Base-by-base conservation (phyloP, 129 eudicot species). In the Lactuca sativa region DNA sequence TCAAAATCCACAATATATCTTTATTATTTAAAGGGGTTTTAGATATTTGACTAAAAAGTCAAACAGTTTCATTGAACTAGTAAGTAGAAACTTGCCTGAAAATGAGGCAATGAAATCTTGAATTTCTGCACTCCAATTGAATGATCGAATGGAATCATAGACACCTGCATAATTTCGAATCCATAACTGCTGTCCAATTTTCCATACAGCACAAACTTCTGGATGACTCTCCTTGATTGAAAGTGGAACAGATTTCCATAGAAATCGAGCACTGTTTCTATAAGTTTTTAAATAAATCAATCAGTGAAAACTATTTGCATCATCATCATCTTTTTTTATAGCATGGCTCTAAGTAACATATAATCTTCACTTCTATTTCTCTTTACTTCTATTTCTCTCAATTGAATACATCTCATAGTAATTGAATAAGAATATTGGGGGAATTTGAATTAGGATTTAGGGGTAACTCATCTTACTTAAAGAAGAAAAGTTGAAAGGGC, bases 201-300 rank as follows among this genome's bases (percentile, higher is more conserved):
- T 87, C 99, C 99, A 93, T 32, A 74, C 85, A 1, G 93, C 90
- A 48, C 44, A 81, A 48, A 93, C 78, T 75, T 90, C 99, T 11
- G 97, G 93, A 62, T 70, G 82, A 62, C 73, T 83, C 74, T 86
- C 97, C 77, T 93, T 93, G 62, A 87, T 62, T 4, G 78, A 76
- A 4, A 36, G 36, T 1, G 97, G 92, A 30, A 87, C 72, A 49
- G 81, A 68, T 69, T 90, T 93, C 99, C 99, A 93, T 67, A 90
- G 71, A 83, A 86, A 93, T 78, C 99, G 84, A 52, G 95, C 97
- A 49, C 97, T 93, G 56, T 93, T 93, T 71, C 99, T 93, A 79
- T 75, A 75, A 66, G 17, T 16, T 52, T 57, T 7, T 64, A 56
- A 69, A 55, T 10, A 53, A 32, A 48, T 48, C 58, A 51, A 64